Evolutionary conservation across 2,329 filamentous ascomycete species (phyloP).

Genomic region (Aciculosporium take): DNA sequence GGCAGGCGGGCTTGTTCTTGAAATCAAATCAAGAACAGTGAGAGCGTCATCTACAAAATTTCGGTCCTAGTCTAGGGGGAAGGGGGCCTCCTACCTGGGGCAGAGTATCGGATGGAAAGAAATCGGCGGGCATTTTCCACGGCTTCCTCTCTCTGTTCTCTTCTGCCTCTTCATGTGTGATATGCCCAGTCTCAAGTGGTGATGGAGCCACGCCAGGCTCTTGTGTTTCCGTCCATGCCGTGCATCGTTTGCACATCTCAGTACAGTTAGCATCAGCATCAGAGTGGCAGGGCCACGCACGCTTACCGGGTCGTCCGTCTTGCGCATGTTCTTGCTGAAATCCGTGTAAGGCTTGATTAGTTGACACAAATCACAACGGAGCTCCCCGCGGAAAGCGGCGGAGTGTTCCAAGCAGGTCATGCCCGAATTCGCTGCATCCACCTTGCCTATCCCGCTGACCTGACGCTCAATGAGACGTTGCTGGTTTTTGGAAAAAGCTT

Average conservation of each 20-base stretch:
- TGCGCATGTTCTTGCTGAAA: constrained; percentile 18
- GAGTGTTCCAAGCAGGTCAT: constrained; percentile 24
- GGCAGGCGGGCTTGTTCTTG: too few species aligned
- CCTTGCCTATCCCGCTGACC: constrained; percentile 1
- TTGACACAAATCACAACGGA: constrained; percentile 19
- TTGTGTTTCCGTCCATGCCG: constrained; percentile 22
- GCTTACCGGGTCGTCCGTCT: constrained; percentile 18
- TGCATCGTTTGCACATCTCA: constrained; percentile 22
- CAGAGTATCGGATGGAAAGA: constrained; percentile 12
- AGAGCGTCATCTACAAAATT: too few species aligned
- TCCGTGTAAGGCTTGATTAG: constrained; percentile 13
- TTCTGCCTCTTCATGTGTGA: constrained; percentile 18
- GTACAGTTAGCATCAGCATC: neutral
- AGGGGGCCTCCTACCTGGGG: constrained; percentile 9
- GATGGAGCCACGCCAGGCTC: constrained; percentile 19
- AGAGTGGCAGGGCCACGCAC: neutral
- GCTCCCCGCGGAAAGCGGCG: constrained; percentile 11
- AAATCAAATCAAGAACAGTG: too few species aligned
- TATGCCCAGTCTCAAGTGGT: constrained; percentile 19
- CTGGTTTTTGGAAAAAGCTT: constrained; percentile 20
- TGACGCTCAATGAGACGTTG: constrained; percentile 14
- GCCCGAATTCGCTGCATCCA: constrained; percentile 19
- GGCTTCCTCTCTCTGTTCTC: constrained; percentile 2
- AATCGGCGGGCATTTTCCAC: constrained; percentile 11
- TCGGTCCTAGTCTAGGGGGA: too few species aligned